Percentiles rank a stretch among this genome's conserved stretches.
Evolutionary conservation across 371 early-diverging fungal species (phyloP).

Genomic region (Mucor racemosus): DNA sequence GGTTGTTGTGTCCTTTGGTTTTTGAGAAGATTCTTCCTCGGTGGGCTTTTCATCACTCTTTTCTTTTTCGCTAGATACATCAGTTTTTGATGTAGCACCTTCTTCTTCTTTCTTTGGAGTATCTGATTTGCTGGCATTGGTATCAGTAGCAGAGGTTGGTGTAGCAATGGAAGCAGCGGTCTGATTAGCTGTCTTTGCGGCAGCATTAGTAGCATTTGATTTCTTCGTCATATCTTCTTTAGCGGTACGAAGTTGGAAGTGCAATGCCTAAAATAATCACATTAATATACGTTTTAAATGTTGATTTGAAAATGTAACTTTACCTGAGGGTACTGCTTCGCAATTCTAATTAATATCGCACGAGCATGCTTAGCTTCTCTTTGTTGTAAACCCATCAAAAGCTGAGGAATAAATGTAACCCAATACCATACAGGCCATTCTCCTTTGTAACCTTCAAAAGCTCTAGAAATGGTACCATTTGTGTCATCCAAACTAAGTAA

Average conservation of each 20-base stretch:
- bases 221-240: slow-evolving; percentile 88
- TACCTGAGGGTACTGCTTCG: slow-evolving; percentile 95
- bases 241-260: slow-evolving; percentile 92
- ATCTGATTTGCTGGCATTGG: background rate
- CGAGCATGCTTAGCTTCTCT: slow-evolving; percentile 84
- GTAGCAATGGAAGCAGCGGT: background rate
- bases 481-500: slow-evolving; percentile 89
- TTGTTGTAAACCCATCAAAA: slow-evolving; percentile 78
- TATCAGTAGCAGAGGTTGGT: background rate
- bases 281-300: background rate
- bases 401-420: slow-evolving; percentile 97
- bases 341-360: slow-evolving; percentile 87
- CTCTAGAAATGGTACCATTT: slow-evolving; percentile 72
- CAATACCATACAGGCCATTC: slow-evolving; percentile 97
- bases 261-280: slow-evolving; percentile 61
- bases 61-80: background rate
- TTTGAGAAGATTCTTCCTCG: background rate
- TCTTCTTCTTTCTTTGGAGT: background rate
- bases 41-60: background rate
- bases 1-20: background rate
- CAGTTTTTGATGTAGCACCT: background rate
- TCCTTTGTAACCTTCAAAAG: slow-evolving; percentile 89
- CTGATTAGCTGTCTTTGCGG: background rate
- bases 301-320: background rate
- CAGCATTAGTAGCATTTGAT: slow-evolving; percentile 13